These are phyloP conservation scores for Taphrina wiesneri DNA, from an alignment of 1,139 yeast species.

Conservation along the genomic window DNA sequence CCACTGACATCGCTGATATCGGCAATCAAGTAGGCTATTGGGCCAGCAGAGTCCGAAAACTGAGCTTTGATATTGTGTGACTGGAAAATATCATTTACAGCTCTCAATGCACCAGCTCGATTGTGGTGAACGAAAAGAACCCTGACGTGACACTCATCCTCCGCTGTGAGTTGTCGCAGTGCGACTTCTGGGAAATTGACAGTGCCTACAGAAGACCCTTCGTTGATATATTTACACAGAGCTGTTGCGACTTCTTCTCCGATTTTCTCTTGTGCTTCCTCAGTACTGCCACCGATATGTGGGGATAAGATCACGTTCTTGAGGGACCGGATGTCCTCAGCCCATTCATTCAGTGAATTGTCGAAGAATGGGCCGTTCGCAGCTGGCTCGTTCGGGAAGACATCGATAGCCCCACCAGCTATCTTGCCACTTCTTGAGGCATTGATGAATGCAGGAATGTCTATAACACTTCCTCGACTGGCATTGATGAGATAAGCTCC, in stretches of 20 bases:
- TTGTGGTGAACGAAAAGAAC: slow-evolving; percentile 94
- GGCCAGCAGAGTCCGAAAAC: slow-evolving; percentile 93
- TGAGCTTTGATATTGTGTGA: slow-evolving; percentile 97
- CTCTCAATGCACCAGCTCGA: slow-evolving; percentile 98
- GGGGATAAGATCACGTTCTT: slow-evolving; percentile 93
- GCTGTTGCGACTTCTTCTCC: slow-evolving; percentile 93
- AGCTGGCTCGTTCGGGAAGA: slow-evolving; percentile 96
- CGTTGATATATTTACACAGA: slow-evolving; percentile 86
- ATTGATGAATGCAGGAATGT: slow-evolving; percentile 85
- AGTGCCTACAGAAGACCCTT: slow-evolving; percentile 93
- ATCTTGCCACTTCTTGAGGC: slow-evolving; percentile 92
- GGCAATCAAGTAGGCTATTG: slow-evolving; percentile 96
- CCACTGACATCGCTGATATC: slow-evolving; percentile 86
- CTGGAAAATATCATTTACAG: slow-evolving; percentile 93
- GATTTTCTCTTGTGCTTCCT: slow-evolving; percentile 97
- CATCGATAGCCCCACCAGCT: slow-evolving; percentile 98
- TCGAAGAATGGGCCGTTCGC: slow-evolving; percentile 86
- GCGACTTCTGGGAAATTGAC: slow-evolving; percentile 99
- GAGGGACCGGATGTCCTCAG: slow-evolving; percentile 74
- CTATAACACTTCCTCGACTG: slow-evolving; percentile 96
- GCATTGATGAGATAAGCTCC: slow-evolving; percentile 95
- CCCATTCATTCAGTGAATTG: slow-evolving; percentile 75
- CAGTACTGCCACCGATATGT: slow-evolving; percentile 98
- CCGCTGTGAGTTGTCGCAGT: slow-evolving; percentile 82
- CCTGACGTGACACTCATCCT: slow-evolving; percentile 76